Base-by-base conservation (phyloP, 805 yeast species). In the Ogataea zsoltii region DNA sequence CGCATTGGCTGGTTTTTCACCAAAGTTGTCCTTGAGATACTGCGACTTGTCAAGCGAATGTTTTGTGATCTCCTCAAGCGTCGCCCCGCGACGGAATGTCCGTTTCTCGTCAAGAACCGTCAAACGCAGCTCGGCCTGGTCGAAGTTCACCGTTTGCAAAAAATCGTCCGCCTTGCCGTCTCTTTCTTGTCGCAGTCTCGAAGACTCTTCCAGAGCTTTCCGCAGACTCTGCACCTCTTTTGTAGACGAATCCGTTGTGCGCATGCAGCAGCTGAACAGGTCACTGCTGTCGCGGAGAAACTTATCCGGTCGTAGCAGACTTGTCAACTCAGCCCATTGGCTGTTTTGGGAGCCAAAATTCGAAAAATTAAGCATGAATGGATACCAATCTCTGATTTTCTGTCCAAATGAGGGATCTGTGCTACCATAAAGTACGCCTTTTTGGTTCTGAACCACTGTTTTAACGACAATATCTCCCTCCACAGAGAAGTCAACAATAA, bases 11-110 rank as follows among this genome's bases (percentile, higher is more conserved):
- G 59, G 70, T 17, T 52, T 54, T 18, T 67, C 67, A 33, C 60
- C 72, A 11, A 50, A 46, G 1, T 50, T 42, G 4, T 68, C 51
- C 15, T 63, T 53, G 12, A 84, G 55, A 54, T 77, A 80, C 82
- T 87, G 79, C 1, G 85, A 70, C 52, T 80, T 78, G 59, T 87
- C 92, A 14, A 78, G 48, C 13, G 74, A 76, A 47, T 78, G 80
- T 6, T 63, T 57, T 23, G 87, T 83, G 18, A 72, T 61, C 39
- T 74, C 72, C 3, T 66, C 64, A 0, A 70, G 65, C 1, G 41
- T 6, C 3, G 69, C 63, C 12, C 67, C 65, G 0, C 67, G 66
- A 12, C 72, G 60, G 35, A 70, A 60, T 1, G 48, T 49, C 0
- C 58, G 51, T 31, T 69, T 70, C 42, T 70, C 61, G 42, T 78